phyloP scores from a whole-genome alignment of 23 red algal species.

The Gracilaria gracilis region DNA sequence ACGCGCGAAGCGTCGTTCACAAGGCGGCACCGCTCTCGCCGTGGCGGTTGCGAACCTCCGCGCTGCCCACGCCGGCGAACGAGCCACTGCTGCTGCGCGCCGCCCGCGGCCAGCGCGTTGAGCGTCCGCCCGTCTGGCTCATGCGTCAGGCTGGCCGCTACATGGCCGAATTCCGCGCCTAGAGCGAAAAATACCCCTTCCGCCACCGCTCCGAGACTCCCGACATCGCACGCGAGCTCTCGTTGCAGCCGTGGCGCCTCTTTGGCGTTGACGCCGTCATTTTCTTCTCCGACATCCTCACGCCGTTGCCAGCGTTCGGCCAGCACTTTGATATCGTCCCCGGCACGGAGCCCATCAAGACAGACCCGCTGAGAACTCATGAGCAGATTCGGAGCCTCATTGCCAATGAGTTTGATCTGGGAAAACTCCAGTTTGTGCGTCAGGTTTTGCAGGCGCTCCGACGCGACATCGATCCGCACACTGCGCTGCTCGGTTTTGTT shows the following conservation, averaged over 20 bases:
- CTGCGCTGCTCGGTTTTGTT: constrained; percentile 86
- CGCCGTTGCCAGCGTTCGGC: constrained; percentile 86
- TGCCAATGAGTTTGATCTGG: constrained; percentile 16
- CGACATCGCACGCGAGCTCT: constrained; percentile 85
- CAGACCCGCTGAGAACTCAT: constrained; percentile 54
- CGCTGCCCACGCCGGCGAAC: not conserved
- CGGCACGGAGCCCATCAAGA: constrained; percentile 71
- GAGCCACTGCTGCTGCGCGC: constrained; percentile 78
- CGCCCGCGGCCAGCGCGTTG: constrained; percentile 62
- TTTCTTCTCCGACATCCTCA: constrained; percentile 96
- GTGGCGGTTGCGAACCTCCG: not conserved
- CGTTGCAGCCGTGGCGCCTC: constrained; percentile 87
- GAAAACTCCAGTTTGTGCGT: constrained; percentile 73
- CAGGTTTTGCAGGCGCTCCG: constrained; percentile 56
- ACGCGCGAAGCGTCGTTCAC: not conserved
- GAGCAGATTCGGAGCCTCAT: constrained; percentile 20
- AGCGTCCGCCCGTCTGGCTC: constrained; percentile 91
- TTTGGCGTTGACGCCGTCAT: constrained; percentile 88
- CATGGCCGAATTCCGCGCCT: constrained; percentile 88
- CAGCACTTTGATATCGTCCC: constrained; percentile 81
- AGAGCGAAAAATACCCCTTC: constrained; percentile 77
- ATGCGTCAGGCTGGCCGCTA: constrained; percentile 98
- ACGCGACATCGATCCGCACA: not conserved
- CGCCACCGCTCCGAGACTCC: constrained; percentile 87
- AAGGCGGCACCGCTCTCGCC: not conserved